Percentiles rank a stretch among this genome's conserved stretches.
These are phyloP conservation scores for Colletotrichum chlorophyti DNA, from an alignment of 2,329 filamentous ascomycete species.

Conservation along the genomic window DNA sequence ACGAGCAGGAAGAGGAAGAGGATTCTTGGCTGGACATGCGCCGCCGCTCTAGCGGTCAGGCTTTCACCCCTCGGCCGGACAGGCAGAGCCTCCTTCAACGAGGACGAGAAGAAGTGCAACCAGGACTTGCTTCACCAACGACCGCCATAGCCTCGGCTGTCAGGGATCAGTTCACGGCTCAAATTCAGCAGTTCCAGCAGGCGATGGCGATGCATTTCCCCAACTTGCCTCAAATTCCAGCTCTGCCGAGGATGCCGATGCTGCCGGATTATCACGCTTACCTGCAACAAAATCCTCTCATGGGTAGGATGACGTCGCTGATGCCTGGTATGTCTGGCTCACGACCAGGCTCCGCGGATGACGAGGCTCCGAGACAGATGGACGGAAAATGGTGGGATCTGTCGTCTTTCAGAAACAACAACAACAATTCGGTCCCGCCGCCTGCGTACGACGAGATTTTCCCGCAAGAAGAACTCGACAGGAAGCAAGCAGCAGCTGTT, in stretches of 20 bases:
- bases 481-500: slow-evolving; percentile 64
- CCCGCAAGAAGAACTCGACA: slow-evolving; percentile 61
- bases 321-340: slow-evolving; percentile 68
- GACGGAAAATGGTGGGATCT: slow-evolving; percentile 74
- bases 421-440: slow-evolving; percentile 59
- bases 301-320: slow-evolving; percentile 75
- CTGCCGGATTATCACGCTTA: slow-evolving; percentile 78
- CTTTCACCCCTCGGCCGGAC: slow-evolving; percentile 32
- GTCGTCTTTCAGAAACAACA: slow-evolving; percentile 57
- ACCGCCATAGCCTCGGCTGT: slow-evolving; percentile 72
- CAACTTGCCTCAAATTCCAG: slow-evolving; percentile 63
- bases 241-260: slow-evolving; percentile 63
- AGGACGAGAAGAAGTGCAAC: slow-evolving; percentile 29
- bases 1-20: slow-evolving; percentile 49
- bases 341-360: slow-evolving; percentile 55
- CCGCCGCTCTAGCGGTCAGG: slow-evolving; percentile 36
- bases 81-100: slow-evolving; percentile 15
- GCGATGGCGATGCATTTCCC: slow-evolving; percentile 67
- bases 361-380: slow-evolving; percentile 48
- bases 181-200: slow-evolving; percentile 80
- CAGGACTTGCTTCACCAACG: slow-evolving; percentile 57
- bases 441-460: slow-evolving; percentile 84
- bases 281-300: slow-evolving; percentile 63
- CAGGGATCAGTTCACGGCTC: slow-evolving; percentile 75
- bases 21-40: slow-evolving; percentile 47